These are phyloP conservation scores for Urostyla sp. DNA, from an alignment of 73 alveolate species.

Conservation along the genomic window DNA sequence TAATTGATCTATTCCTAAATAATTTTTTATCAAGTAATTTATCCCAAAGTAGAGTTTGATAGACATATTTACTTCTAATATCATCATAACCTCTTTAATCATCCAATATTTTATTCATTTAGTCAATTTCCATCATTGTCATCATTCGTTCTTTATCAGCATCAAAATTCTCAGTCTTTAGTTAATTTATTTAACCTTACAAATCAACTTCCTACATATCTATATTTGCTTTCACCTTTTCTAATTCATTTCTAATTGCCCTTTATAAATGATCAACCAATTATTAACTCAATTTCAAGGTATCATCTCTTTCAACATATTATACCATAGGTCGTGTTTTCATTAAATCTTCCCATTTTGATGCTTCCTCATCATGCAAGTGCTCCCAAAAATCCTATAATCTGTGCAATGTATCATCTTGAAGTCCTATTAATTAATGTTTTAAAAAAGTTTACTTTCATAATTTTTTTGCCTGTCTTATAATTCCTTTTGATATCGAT, in stretches of 20 bases:
- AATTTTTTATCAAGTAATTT: constrained; percentile 29
- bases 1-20: constrained; percentile 18
- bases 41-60: constrained; percentile 36
- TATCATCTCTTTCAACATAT: constrained; percentile 56
- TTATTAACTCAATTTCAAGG: constrained; percentile 53
- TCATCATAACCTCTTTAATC: constrained; percentile 46
- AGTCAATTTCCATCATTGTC: constrained; percentile 49
- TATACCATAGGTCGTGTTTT: constrained; percentile 46
- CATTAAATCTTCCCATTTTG: constrained; percentile 66
- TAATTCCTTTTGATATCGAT: constrained; percentile 22
- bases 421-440: neutral
- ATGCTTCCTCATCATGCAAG: constrained; percentile 56
- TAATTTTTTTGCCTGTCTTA: constrained; percentile 22
- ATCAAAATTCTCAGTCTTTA: constrained; percentile 41
- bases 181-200: constrained; percentile 19
- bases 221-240: constrained; percentile 59
- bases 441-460: constrained; percentile 15
- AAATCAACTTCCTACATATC: constrained; percentile 58
- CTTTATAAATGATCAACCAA: constrained; percentile 53
- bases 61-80: constrained; percentile 37
- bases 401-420: constrained; percentile 47
- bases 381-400: constrained; percentile 66
- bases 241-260: constrained; percentile 61
- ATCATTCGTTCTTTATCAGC: constrained; percentile 61
- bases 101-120: constrained; percentile 16